Conservation (phyloP, 768 basidiomycete genomes). For the Naganishia vaughanmartiniae region DNA sequence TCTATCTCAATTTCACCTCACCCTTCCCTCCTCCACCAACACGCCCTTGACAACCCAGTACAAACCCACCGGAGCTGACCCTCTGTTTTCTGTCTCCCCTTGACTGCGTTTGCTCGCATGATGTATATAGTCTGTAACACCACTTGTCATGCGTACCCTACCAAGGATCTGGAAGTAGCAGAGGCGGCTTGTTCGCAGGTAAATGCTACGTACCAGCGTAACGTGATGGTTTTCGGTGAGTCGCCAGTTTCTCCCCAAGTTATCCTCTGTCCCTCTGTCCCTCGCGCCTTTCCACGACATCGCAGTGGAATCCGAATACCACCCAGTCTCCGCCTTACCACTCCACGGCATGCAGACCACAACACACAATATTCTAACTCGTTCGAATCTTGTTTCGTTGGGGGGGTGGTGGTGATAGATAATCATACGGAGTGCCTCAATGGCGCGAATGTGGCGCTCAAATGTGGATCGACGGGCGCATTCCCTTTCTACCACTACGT, state of each 20-base stretch:
- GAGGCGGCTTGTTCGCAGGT: constrained; percentile 7
- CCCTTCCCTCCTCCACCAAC: too few species aligned
- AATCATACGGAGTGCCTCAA: constrained; percentile 20
- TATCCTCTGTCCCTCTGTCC: not conserved
- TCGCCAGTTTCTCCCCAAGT: not conserved
- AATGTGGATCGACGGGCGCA: constrained; percentile 6
- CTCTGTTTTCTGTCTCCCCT: too few species aligned
- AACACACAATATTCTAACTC: too few species aligned
- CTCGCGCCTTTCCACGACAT: too few species aligned
- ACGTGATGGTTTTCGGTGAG: constrained; percentile 17
- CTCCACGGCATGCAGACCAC: too few species aligned
- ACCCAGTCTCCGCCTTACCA: too few species aligned
- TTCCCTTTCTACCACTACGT: constrained; percentile 23
- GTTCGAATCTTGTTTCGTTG: too few species aligned
- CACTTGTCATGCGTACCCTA: constrained; percentile 3
- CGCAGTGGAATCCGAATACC: too few species aligned
- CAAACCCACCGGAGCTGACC: too few species aligned
- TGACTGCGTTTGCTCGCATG: too few species aligned
- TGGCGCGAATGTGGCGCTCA: constrained; percentile 10
- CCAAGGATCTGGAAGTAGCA: not conserved
- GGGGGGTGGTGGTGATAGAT: not conserved
- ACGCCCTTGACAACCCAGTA: too few species aligned
- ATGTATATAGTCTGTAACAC: constrained; percentile 19
- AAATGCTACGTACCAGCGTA: constrained; percentile 5
- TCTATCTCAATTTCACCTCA: too few species aligned